Evolutionary conservation across 305 asterid species (phyloP).

Genomic region (Caryopteris hybrid): DNA sequence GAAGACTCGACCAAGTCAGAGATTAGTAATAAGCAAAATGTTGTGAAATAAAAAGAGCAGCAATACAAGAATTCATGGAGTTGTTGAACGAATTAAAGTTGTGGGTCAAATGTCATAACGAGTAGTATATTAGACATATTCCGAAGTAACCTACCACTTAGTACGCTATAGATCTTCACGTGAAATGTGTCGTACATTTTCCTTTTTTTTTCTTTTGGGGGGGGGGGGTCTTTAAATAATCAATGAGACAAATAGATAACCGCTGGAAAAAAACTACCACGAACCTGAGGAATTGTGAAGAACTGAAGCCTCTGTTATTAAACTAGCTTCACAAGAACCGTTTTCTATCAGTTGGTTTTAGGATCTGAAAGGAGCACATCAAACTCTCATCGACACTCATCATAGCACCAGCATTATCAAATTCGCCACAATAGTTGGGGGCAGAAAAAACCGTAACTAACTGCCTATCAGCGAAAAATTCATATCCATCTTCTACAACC

Average conservation of each 20-base stretch:
- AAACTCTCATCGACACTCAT: slow-evolving; percentile 44
- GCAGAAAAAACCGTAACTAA: slow-evolving; percentile 39
- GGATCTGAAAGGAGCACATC: slow-evolving; percentile 45
- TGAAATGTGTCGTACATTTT: background rate
- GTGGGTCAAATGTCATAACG: too few species aligned
- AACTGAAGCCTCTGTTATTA: slow-evolving; percentile 12
- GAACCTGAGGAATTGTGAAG: slow-evolving; percentile 26
- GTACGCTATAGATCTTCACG: too few species aligned
- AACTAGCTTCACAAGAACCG: slow-evolving; percentile 30
- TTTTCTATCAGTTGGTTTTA: slow-evolving; percentile 38
- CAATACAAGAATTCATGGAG: background rate
- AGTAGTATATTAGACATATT: too few species aligned
- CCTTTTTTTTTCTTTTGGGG: background rate
- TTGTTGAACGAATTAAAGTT: background rate
- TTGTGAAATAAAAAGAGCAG: background rate
- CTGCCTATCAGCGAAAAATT: slow-evolving; percentile 41
- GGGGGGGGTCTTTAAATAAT: background rate
- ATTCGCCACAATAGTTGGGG: slow-evolving; percentile 43
- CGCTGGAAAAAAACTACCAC: background rate
- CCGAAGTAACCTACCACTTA: too few species aligned
- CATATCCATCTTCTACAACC: slow-evolving; percentile 51
- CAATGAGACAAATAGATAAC: background rate
- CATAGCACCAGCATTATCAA: slow-evolving; percentile 44
- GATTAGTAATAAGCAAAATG: background rate
- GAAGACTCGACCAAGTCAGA: background rate